A percentile compares a stretch with the other conserved stretches of the same genome.
These are phyloP conservation scores for Takakia lepidozioides DNA, from an alignment of 225 moss, liverwort and hornwort species.

Conservation along the genomic window DNA sequence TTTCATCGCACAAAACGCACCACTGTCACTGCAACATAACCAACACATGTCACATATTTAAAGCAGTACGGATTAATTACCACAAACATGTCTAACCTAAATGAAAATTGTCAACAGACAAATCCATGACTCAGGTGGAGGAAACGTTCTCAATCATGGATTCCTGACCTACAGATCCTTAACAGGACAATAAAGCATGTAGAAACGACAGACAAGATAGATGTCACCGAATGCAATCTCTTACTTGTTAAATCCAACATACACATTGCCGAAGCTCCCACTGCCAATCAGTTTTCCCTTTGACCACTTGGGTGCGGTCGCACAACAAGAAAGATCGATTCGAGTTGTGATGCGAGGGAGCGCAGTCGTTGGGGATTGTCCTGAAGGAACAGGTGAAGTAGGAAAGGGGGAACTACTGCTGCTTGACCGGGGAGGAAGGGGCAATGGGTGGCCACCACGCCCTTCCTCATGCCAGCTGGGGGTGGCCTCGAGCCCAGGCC, in stretches of 20 bases:
- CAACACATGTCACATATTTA: background rate
- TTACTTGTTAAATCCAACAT: constrained; percentile 95
- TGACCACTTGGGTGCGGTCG: constrained; percentile 70
- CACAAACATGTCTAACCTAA: background rate
- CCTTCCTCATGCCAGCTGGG: constrained; percentile 80
- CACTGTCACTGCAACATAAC: constrained; percentile 69
- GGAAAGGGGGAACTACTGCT: constrained; percentile 49
- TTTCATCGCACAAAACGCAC: constrained; percentile 94
- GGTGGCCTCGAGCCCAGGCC: constrained; percentile 50
- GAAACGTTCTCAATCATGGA: too few relatives aligned
- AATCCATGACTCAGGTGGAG: too few relatives aligned
- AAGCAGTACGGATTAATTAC: background rate
- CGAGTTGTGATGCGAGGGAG: constrained; percentile 41
- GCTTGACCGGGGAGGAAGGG: constrained; percentile 65
- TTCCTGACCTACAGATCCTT: too few relatives aligned
- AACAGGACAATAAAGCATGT: too few relatives aligned
- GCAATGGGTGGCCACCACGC: constrained; percentile 73
- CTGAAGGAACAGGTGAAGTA: constrained; percentile 31
- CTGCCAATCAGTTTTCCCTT: constrained; percentile 93
- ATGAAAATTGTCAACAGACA: too few relatives aligned
- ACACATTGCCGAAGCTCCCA: constrained; percentile 98
- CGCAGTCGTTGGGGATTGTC: constrained; percentile 39
- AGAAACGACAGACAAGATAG: too few relatives aligned
- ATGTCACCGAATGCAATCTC: too few relatives aligned
- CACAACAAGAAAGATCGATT: constrained; percentile 27